Conservation (phyloP, 495 filamentous ascomycete species). For the Penicillium pancosmium region DNA sequence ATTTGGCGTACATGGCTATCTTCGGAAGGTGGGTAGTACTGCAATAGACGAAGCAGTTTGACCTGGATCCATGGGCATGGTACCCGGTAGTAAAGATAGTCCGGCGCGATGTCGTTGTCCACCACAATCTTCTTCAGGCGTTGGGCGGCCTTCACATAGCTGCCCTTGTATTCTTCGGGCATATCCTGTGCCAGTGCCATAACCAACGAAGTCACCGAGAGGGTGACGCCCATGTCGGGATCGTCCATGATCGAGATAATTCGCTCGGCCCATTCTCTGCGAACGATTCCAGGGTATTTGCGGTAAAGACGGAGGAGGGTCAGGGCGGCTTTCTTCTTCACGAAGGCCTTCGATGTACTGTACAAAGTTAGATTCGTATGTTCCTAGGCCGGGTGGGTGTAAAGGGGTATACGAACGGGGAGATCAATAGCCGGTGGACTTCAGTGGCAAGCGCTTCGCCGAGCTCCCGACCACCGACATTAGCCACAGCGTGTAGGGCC, state of each 20-base stretch:
- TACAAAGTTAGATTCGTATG: conserved; percentile 14
- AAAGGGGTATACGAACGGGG: conserved; percentile 67
- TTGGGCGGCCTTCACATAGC: conserved; percentile 90
- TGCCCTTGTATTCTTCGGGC: conserved; percentile 88
- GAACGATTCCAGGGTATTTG: conserved; percentile 89
- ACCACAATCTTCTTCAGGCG: conserved; percentile 86
- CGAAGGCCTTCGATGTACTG: conserved; percentile 94
- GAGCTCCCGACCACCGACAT: conserved; percentile 96
- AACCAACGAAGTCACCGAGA: conserved; percentile 94
- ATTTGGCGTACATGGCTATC: conserved; percentile 90
- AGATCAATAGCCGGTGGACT: conserved; percentile 93
- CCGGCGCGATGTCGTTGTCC: conserved; percentile 80
- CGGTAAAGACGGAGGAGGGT: conserved; percentile 95
- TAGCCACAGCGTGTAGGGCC: conserved; percentile 98
- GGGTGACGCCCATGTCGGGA: conserved; percentile 86
- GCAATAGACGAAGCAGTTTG: conserved; percentile 85
- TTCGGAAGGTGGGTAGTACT: conserved; percentile 96
- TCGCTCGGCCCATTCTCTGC: conserved; percentile 94
- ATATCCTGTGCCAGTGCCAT: conserved; percentile 96
- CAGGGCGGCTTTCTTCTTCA: conserved; percentile 98
- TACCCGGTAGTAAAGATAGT: conserved; percentile 98
- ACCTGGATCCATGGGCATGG: conserved; percentile 99
- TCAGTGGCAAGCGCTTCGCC: conserved; percentile 91
- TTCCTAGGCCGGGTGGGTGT: neutral
- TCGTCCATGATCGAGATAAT: conserved; percentile 99